Conservation (phyloP, 2,329 filamentous ascomycete species). For the Leptographium wingfieldii region DNA sequence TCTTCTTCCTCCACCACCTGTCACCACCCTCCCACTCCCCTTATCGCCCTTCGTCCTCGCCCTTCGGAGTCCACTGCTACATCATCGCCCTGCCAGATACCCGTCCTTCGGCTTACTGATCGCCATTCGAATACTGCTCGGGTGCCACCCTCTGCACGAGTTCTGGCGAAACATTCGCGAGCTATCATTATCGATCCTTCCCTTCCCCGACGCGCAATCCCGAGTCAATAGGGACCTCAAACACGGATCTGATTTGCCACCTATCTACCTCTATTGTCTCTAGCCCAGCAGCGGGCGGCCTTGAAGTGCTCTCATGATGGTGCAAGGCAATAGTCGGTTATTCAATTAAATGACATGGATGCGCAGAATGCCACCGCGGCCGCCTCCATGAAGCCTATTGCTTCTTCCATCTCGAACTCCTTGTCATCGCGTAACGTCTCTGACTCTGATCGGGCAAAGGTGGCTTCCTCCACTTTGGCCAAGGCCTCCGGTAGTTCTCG, state of each 20-base stretch:
- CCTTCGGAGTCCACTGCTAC: background rate
- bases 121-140: background rate
- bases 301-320: conserved; percentile 43
- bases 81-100: background rate
- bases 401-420: conserved; percentile 29
- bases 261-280: background rate
- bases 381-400: conserved; percentile 46
- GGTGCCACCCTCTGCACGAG: background rate
- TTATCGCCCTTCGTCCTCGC: background rate
- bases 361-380: conserved; percentile 54
- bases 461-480: conserved; percentile 16
- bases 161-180: background rate
- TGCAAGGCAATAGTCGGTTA: conserved; percentile 37
- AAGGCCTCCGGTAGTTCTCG: conserved; percentile 14
- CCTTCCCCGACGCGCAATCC: background rate
- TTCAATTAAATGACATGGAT: conserved; percentile 54
- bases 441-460: conserved; percentile 22
- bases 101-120: background rate
- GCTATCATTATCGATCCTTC: background rate
- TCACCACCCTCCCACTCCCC: background rate
- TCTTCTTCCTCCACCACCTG: background rate
- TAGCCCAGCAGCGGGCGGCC: conserved; percentile 17
- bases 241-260: background rate
- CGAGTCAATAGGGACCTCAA: background rate
- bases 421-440: conserved; percentile 23